Base-by-base conservation (phyloP, 192 early-diverging fungal species). In the Jimgerdemannia lactiflua region DNA sequence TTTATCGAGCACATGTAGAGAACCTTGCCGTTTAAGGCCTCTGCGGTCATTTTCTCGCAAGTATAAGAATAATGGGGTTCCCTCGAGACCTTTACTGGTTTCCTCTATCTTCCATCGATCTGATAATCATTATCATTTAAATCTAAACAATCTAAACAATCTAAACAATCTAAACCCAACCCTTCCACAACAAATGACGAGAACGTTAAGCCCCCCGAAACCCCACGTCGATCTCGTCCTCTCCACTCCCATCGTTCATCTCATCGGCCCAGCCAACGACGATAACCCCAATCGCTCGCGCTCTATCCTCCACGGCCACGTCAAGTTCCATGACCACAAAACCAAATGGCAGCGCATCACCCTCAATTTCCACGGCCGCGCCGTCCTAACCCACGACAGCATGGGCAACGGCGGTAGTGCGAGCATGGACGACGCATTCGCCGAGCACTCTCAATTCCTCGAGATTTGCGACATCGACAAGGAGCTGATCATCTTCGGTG, bases 341-440 rank as follows among this genome's bases (percentile, higher is more conserved):
- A 72, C 78, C 14, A 78, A 82, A 63, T 82, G 80, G 80, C 77
- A 77, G 69, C 67, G 80, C 42, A 67, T 77, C 14, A 82, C 80
- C 7, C 74, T 82, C 43, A 70, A 73, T 40, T 65, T 82, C 42
- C 65, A 75, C 3, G 80, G 80, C 19, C 69, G 75, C 19, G 73
- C 80, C 41, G 77, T 74, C 6, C 67, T 82, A 3, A 54, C 74
- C 39, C 77, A 78, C 10, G 70, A 77, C 9, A 74, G 63, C 1
- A 70, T 77, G 19, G 65, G 43, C 42, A 70, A 70, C 9, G 17
- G 6, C 11, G 71, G 76, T 18, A 76, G 72, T 29, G 29, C 69
- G n/a, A 39, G 44, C 14, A 64, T 71, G 18, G 49, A 20, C 3
- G 65, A 54, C 41, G 20, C 70, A 4, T 69, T 74, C 3, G 75